Percentiles rank a stretch among this genome's conserved stretches.
phyloP scores from a whole-genome alignment of 2,329 filamentous ascomycete genomes.

The Nemania abortiva region DNA sequence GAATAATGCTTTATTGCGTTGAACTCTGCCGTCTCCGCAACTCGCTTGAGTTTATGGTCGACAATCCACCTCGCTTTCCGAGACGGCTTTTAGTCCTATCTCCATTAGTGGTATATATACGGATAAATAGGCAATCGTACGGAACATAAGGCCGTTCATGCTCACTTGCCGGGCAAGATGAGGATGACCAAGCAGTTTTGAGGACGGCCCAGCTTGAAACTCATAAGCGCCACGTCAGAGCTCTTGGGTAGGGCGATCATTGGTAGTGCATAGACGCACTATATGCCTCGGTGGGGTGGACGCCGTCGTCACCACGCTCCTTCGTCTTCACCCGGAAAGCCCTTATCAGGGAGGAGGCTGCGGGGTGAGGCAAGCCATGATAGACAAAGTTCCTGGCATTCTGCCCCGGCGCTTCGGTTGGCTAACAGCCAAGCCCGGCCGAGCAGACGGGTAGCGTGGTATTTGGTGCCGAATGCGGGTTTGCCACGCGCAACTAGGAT shows the following conservation, averaged over 20 bases:
- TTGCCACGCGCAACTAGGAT: conserved; percentile 34
- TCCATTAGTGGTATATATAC: conserved; percentile 2
- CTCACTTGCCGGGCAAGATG: background rate
- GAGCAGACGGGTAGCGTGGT: conserved; percentile 17
- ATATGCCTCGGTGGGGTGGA: conserved; percentile 4
- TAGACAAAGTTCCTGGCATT: conserved; percentile 12
- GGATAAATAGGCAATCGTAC: conserved; percentile 5
- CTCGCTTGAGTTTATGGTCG: conserved; percentile 16
- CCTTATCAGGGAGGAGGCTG: conserved; percentile 15
- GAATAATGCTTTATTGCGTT: background rate
- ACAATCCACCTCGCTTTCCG: conserved; percentile 33
- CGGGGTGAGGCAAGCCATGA: conserved; percentile 12
- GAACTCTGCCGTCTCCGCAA: conserved; percentile 16
- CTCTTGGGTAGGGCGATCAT: conserved; percentile 7
- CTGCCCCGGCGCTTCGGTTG: conserved; percentile 22
- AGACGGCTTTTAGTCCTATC: conserved; percentile 15
- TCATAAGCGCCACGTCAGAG: conserved; percentile 14
- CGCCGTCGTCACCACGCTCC: conserved; percentile 2
- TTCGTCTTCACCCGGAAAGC: conserved; percentile 3
- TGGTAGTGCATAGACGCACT: conserved; percentile 5
- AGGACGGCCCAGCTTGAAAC: conserved; percentile 14
- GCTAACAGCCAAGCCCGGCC: conserved; percentile 18
- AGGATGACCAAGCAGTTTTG: conserved; percentile 1
- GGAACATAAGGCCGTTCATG: conserved; percentile 5
- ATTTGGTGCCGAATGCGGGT: conserved; percentile 30